Evolutionary conservation across 2,329 filamentous ascomycete genomes (phyloP), one percentile per base, ranked within the genome.

Genomic region (Raffaelea arxii): DNA sequence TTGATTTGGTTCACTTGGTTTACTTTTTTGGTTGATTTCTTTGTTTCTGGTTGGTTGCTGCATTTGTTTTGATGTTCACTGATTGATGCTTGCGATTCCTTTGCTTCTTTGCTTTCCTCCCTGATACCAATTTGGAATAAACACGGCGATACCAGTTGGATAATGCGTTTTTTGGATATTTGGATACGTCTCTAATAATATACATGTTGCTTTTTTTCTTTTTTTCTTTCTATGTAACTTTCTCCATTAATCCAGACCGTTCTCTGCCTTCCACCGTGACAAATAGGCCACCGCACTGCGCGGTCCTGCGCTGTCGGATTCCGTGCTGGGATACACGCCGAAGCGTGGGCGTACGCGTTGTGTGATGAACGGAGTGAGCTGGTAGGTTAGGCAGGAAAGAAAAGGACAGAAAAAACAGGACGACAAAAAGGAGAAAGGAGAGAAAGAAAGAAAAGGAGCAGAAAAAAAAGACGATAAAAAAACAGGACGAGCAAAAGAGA

Each of bases 351-450:
- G 65, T 47, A 88, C 69, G 50, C 74, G 74, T 43, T 70, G 69
- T 48, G 80, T 78, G 44, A 92, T 84, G 57, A 91, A 94, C 1
- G 87, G 87, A 3, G 82, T 87, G 58, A 94, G 75, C 86, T 92
- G 14, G 19, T 18, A 12, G 14, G 1, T 30, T 30, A 16, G 27
- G 27, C 9, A 16, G 9, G 9, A 30, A 30, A 16, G 27, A 16
- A 30, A 30, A 30, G 16, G 9, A 16, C 9, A 30, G 27, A 9
- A 30, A 30, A 30, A 30, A 30, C 9, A 16, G 27, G 16, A 30
- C 27, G 27, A 30, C 1, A 22, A 4, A 39, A 19, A 12, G 18
- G n/a, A 27, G 10, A 10, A 22, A 25, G n/a, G n/a, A n/a, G n/a
- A n/a, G 1, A 22, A 4, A 39, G 16, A 12, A 18, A 23, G 41